Evolutionary conservation across 2,329 filamentous ascomycete species (phyloP).

Genomic region (Fusarium secorum): DNA sequence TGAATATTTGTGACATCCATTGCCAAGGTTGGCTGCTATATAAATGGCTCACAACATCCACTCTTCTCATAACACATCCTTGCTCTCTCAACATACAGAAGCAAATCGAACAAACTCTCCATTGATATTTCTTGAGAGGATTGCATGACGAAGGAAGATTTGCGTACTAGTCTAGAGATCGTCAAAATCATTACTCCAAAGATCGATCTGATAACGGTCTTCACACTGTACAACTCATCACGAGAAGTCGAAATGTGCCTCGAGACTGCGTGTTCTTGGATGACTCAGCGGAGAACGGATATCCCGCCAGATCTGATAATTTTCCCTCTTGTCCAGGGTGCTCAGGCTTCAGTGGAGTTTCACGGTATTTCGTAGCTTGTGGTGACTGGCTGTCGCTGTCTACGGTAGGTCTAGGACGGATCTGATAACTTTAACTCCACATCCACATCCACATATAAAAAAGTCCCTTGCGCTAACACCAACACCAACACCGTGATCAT

Average conservation of each 20-base stretch:
- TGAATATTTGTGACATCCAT: background rate
- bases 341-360: background rate
- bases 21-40: background rate
- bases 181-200: background rate
- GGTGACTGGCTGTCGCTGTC: constrained; percentile 19
- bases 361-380: background rate
- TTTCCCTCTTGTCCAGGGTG: background rate
- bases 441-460: constrained; percentile 31
- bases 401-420: constrained; percentile 28
- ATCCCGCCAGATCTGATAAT: constrained; percentile 16
- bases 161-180: constrained; percentile 1
- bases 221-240: constrained; percentile 10
- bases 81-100: background rate
- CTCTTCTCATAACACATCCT: background rate
- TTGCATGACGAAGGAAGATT: background rate
- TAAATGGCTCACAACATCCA: constrained; percentile 18
- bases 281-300: constrained; percentile 5
- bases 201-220: constrained; percentile 29
- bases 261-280: background rate
- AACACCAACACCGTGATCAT: constrained; percentile 24
- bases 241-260: background rate
- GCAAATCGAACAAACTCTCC: background rate
- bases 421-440: constrained; percentile 46
- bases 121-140: background rate
- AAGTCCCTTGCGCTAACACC: constrained; percentile 17